Evolutionary conservation across 768 basidiomycete genomes (phyloP).

Genomic region (Mycena kentingensis): DNA sequence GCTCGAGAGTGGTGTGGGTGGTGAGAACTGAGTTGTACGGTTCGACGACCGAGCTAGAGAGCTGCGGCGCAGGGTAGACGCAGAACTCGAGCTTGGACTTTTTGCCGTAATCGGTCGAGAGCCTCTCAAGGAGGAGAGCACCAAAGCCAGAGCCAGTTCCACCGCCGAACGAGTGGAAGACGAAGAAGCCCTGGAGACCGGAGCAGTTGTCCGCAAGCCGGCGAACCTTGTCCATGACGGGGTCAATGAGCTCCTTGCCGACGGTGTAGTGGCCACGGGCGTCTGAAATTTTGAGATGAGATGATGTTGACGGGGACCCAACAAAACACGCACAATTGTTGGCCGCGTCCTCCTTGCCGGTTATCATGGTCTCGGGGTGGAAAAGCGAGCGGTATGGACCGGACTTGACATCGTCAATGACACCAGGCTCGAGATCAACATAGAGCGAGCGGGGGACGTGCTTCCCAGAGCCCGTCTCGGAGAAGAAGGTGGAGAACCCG

Average conservation of each 20-base stretch:
- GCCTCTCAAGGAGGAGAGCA: slow-evolving; percentile 93
- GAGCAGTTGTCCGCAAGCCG: slow-evolving; percentile 97
- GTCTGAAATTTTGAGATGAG: slow-evolving; percentile 51
- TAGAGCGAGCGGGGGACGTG: slow-evolving; percentile 96
- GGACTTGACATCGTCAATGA: slow-evolving; percentile 91
- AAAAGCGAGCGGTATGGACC: slow-evolving; percentile 93
- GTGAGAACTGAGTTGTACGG: slow-evolving; percentile 98
- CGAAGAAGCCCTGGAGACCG: slow-evolving; percentile 99
- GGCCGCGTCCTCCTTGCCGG: slow-evolving; percentile 98
- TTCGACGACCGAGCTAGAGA: slow-evolving; percentile 96
- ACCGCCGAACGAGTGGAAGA: slow-evolving; percentile 99
- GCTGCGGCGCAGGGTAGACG: slow-evolving; percentile 93
- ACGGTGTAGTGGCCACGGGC: slow-evolving; percentile 99
- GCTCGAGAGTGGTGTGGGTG: slow-evolving; percentile 98
- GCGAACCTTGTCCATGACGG: slow-evolving; percentile 95
- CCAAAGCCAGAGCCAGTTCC: slow-evolving; percentile 99
- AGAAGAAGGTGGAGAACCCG: slow-evolving; percentile 98
- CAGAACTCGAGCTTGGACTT: slow-evolving; percentile 99
- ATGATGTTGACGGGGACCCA: too few species aligned
- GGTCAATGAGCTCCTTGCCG: slow-evolving; percentile 97
- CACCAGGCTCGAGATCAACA: slow-evolving; percentile 93
- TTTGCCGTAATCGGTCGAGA: slow-evolving; percentile 98
- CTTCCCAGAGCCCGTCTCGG: slow-evolving; percentile 90
- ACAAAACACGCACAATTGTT: slow-evolving; percentile 78
- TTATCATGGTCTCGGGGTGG: slow-evolving; percentile 96